Percentiles rank a stretch among this genome's conserved stretches.
Evolutionary conservation across 78 protist genomes (phyloP).

Genomic region (Cyanophora paradoxa): DNA sequence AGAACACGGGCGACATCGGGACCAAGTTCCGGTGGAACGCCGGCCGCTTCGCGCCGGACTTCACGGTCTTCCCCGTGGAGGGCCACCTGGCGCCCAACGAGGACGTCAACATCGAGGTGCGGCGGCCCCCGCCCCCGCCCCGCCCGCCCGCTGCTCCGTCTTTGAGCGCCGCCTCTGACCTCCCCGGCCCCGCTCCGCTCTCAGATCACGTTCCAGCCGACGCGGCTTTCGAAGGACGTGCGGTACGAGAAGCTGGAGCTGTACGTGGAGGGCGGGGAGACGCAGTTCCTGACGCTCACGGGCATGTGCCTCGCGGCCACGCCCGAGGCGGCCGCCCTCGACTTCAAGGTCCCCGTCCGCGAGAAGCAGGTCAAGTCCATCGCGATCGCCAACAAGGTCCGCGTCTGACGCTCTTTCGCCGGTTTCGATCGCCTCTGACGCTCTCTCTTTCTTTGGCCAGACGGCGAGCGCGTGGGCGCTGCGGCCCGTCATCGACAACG

Average conservation of each 20-base stretch:
- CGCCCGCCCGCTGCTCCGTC: too few species aligned
- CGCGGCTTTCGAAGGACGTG: constrained; percentile 6
- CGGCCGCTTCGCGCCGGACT: background rate
- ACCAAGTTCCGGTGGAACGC: constrained; percentile 32
- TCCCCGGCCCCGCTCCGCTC: too few species aligned
- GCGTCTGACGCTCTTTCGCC: background rate
- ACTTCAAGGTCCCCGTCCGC: constrained; percentile 41
- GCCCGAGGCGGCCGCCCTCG: background rate
- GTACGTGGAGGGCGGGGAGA: constrained; percentile 8
- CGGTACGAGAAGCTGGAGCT: constrained; percentile 9
- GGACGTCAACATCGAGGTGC: constrained; percentile 41
- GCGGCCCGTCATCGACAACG: constrained; percentile 39
- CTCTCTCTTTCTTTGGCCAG: background rate
- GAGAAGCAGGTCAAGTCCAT: constrained; percentile 3
- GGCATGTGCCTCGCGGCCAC: constrained; percentile 37
- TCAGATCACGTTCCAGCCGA: constrained; percentile 42
- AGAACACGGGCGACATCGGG: constrained; percentile 69
- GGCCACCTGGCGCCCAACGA: constrained; percentile 48
- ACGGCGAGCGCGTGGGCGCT: constrained; percentile 34
- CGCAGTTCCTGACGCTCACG: constrained; percentile 27
- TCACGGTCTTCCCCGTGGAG: constrained; percentile 36
- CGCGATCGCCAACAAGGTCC: constrained; percentile 4
- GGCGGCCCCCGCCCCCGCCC: too few species aligned
- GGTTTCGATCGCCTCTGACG: background rate
- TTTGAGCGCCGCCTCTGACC: too few species aligned